Evolutionary conservation across 2,329 filamentous ascomycete species (phyloP).

Genomic region (Paecilomyces sp.): DNA sequence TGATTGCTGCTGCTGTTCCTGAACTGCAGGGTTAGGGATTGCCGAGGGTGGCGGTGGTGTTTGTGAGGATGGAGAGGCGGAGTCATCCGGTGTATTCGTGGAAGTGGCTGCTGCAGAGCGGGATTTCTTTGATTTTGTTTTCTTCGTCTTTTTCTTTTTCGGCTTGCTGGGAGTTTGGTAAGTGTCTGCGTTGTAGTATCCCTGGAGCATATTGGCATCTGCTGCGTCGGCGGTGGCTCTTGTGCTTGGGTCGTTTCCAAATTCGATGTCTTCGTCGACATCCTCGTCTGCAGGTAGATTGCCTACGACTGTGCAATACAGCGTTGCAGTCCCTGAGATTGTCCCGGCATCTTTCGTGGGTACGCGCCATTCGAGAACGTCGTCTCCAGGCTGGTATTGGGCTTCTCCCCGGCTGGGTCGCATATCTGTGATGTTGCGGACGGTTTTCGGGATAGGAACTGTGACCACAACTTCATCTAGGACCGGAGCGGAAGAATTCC

Average conservation of each 20-base stretch:
- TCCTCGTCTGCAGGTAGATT: conserved; percentile 44
- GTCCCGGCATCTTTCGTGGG: conserved; percentile 66
- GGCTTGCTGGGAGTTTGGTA: conserved; percentile 22
- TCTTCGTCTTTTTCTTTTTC: conserved; percentile 31
- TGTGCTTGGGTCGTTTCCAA: conserved; percentile 16
- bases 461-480: conserved; percentile 73
- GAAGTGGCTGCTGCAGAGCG: conserved; percentile 19
- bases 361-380: conserved; percentile 74
- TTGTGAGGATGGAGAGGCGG: conserved; percentile 6
- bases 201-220: conserved; percentile 32
- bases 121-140: conserved; percentile 14
- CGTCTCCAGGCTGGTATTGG: conserved; percentile 66
- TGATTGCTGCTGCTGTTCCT: conserved; percentile 10
- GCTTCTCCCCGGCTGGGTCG: conserved; percentile 77
- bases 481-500: conserved; percentile 51
- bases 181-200: conserved; percentile 36
- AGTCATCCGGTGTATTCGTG: conserved; percentile 9
- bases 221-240: not conserved
- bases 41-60: conserved; percentile 9
- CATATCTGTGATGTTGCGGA: conserved; percentile 78
- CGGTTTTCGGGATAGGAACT: conserved; percentile 69
- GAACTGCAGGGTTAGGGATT: conserved; percentile 2
- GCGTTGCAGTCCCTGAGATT: conserved; percentile 60
- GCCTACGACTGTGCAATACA: conserved; percentile 76
- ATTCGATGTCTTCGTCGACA: conserved; percentile 32